These are phyloP conservation scores for Parascedosporium putredinis DNA, from an alignment of 2,329 filamentous ascomycete genomes.

Conservation along the genomic window DNA sequence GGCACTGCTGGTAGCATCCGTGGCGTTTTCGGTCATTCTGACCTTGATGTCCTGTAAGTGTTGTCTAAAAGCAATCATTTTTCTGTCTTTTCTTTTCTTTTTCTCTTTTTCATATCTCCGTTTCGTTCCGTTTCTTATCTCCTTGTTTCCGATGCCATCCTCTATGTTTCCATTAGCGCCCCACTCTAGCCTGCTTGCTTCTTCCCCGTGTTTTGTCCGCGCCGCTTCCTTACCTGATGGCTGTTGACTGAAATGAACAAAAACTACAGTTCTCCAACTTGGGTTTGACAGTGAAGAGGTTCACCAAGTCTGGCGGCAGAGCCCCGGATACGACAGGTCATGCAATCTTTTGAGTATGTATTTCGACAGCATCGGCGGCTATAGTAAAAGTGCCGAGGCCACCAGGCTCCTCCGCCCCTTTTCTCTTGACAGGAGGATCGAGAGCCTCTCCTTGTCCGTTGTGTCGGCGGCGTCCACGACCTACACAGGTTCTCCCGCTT, in stretches of 20 bases:
- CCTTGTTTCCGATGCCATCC: too few relatives aligned
- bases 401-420: neutral
- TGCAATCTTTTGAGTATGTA: constrained; percentile 2
- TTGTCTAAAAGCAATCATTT: neutral
- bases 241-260: too few relatives aligned
- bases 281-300: neutral
- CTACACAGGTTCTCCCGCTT: neutral
- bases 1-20: constrained; percentile 12
- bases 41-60: constrained; percentile 9
- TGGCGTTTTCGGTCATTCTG: constrained; percentile 11
- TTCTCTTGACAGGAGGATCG: constrained; percentile 4
- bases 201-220: too few relatives aligned
- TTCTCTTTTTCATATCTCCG: too few relatives aligned
- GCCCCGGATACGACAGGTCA: neutral
- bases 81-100: too few relatives aligned
- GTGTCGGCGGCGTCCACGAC: neutral
- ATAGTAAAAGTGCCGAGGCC: neutral
- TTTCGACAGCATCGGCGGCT: constrained; percentile 6
- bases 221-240: too few relatives aligned
- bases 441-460: constrained; percentile 2
- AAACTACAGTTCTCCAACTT: constrained; percentile 4
- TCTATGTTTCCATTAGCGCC: too few relatives aligned
- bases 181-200: too few relatives aligned
- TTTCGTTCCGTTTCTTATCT: too few relatives aligned
- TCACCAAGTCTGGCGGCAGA: neutral